Evolutionary conservation across 2,329 filamentous ascomycete species (phyloP).

Genomic region (Penicillium fuscoglaucum): DNA sequence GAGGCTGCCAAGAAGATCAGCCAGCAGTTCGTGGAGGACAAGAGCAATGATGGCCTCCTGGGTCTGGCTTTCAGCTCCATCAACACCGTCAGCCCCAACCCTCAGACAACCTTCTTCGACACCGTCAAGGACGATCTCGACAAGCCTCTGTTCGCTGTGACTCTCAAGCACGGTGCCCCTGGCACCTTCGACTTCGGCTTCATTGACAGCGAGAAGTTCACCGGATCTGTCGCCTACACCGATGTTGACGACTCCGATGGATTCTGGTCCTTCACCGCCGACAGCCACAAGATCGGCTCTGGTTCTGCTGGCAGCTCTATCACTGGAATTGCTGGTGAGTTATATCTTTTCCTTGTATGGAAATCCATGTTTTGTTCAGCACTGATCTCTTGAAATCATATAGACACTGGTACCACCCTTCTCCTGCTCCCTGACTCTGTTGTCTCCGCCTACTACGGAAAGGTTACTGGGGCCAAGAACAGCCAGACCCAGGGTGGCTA

Average conservation of each 20-base stretch:
- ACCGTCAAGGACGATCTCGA: slow-evolving; percentile 55
- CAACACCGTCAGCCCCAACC: slow-evolving; percentile 56
- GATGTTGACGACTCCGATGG: slow-evolving; percentile 58
- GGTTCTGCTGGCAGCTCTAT: slow-evolving; percentile 43
- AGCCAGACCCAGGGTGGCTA: slow-evolving; percentile 55
- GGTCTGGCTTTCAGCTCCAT: slow-evolving; percentile 61
- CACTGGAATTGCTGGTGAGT: slow-evolving; percentile 55
- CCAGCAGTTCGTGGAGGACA: slow-evolving; percentile 51
- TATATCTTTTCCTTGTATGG: neutral
- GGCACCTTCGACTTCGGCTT: slow-evolving; percentile 60
- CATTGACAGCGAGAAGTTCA: slow-evolving; percentile 61
- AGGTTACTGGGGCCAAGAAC: slow-evolving; percentile 55
- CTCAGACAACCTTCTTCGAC: slow-evolving; percentile 62
- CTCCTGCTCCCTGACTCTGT: slow-evolving; percentile 58
- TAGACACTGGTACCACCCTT: slow-evolving; percentile 69
- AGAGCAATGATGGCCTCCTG: slow-evolving; percentile 59
- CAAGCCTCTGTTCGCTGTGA: slow-evolving; percentile 55
- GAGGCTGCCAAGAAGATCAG: slow-evolving; percentile 64
- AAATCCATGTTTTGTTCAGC: neutral
- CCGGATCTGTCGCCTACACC: slow-evolving; percentile 58
- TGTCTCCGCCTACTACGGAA: slow-evolving; percentile 60
- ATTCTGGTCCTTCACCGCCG: slow-evolving; percentile 63
- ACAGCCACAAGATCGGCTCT: slow-evolving; percentile 58
- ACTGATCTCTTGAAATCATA: neutral
- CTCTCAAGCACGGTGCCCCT: slow-evolving; percentile 54